Percentiles rank a stretch among this genome's conserved stretches.
These are phyloP conservation scores for Mycena vulgaris DNA, from an alignment of 768 basidiomycete genomes.

Conservation along the genomic window DNA sequence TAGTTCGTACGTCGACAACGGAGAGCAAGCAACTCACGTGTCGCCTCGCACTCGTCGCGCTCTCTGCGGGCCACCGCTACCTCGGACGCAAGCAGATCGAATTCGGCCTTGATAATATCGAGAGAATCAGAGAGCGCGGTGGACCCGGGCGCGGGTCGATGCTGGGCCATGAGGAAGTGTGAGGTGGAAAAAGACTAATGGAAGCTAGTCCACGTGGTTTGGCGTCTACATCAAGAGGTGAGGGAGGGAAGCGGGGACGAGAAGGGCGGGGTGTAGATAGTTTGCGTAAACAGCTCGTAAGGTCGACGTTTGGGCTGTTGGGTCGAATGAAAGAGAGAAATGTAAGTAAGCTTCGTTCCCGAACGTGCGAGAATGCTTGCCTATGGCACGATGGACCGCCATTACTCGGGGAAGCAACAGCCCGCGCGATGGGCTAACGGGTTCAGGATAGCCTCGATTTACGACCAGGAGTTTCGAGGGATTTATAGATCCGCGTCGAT, in stretches of 20 bases:
- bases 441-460: background rate
- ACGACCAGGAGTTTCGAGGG: too few relatives aligned
- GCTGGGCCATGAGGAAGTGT: conserved; percentile 35
- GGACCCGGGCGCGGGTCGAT: conserved; percentile 25
- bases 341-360: background rate
- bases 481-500: too few relatives aligned
- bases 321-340: background rate
- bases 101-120: conserved; percentile 78
- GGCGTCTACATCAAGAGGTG: conserved; percentile 4
- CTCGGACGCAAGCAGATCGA: conserved; percentile 74
- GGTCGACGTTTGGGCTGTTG: conserved; percentile 14
- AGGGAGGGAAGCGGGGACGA: conserved; percentile 21
- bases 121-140: conserved; percentile 68
- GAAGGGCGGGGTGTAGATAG: background rate
- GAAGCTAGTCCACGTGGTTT: conserved; percentile 33
- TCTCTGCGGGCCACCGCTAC: conserved; percentile 69
- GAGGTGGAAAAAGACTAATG: conserved; percentile 33
- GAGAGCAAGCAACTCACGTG: conserved; percentile 61
- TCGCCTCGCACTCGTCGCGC: conserved; percentile 81
- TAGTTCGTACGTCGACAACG: background rate
- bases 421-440: too few relatives aligned
- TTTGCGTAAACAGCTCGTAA: conserved; percentile 29
- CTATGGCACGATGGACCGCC: background rate
- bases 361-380: background rate
- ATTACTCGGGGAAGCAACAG: too few relatives aligned